Percentiles rank a stretch among this genome's conserved stretches.
These are phyloP conservation scores for Rickenella mellea DNA, from an alignment of 768 basidiomycete genomes.

Conservation along the genomic window DNA sequence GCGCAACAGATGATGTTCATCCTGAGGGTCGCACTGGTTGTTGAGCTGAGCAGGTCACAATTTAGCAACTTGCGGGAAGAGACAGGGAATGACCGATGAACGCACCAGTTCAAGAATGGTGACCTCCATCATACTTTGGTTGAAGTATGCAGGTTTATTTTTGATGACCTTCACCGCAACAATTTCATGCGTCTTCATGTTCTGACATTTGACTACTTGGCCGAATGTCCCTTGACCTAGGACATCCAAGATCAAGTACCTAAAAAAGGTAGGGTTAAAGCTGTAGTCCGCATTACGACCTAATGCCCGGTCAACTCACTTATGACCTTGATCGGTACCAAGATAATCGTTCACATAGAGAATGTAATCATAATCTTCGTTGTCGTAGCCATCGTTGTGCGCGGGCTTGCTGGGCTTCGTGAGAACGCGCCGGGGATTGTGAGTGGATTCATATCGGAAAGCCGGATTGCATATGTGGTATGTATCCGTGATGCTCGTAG, in stretches of 20 bases:
- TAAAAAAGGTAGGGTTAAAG: conserved; percentile 21
- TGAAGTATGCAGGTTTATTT: conserved; percentile 99
- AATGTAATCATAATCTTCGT: conserved; percentile 99
- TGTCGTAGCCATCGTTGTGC: conserved; percentile 96
- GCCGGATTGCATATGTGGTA: conserved; percentile 91
- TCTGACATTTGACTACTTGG: conserved; percentile 99
- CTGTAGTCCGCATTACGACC: conserved; percentile 4
- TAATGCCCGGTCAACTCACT: conserved; percentile 44
- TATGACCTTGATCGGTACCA: conserved; percentile 89
- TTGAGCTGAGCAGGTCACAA: conserved; percentile 57
- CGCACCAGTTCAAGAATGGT: conserved; percentile 91
- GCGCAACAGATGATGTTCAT: conserved; percentile 94
- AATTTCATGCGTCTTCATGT: conserved; percentile 98
- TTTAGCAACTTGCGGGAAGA: neutral
- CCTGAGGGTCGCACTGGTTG: conserved; percentile 84
- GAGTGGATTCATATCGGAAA: conserved; percentile 90
- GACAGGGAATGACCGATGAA: conserved; percentile 12
- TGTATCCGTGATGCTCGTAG: conserved; percentile 81
- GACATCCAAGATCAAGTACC: conserved; percentile 95
- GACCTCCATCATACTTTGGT: conserved; percentile 99
- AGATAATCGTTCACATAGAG: conserved; percentile 98
- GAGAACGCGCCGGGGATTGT: conserved; percentile 92
- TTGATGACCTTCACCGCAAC: conserved; percentile 99
- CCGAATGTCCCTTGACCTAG: conserved; percentile 98
- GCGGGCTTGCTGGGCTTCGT: conserved; percentile 96